These are phyloP conservation scores for Pythium phragmitis DNA, from an alignment of 352 stramenopile species.

Conservation along the genomic window DNA sequence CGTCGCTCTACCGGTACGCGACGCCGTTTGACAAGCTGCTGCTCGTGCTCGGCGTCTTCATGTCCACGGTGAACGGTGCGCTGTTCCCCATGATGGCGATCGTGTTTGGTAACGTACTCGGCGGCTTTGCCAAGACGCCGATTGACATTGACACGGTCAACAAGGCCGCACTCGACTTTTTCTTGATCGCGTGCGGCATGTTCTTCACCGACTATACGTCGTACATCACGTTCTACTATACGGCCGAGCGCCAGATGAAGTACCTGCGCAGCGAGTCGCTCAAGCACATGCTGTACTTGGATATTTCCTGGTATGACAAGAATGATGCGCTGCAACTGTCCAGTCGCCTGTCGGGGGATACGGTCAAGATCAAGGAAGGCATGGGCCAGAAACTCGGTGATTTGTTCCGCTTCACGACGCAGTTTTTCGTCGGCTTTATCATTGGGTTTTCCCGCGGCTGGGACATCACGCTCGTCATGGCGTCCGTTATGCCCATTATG, in stretches of 20 bases:
- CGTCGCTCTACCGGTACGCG: constrained; percentile 8
- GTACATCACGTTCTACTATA: constrained; percentile 31
- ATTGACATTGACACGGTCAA: constrained; percentile 4
- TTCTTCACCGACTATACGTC: constrained; percentile 29
- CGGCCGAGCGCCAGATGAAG: constrained; percentile 53
- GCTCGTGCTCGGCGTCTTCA: not conserved
- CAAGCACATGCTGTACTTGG: constrained; percentile 46
- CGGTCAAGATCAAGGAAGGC: constrained; percentile 33
- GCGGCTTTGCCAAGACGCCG: constrained; percentile 3
- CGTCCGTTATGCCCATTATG: constrained; percentile 33
- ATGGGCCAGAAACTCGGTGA: constrained; percentile 44
- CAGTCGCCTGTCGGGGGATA: constrained; percentile 23
- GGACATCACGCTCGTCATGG: constrained; percentile 40
- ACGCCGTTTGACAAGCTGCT: not conserved
- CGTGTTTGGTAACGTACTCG: constrained; percentile 6
- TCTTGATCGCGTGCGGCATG: constrained; percentile 24
- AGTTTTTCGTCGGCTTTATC: constrained; percentile 33
- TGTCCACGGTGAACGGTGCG: not conserved
- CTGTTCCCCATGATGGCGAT: constrained; percentile 3
- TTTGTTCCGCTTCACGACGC: constrained; percentile 25
- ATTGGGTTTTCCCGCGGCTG: constrained; percentile 40
- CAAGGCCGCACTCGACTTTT: constrained; percentile 18
- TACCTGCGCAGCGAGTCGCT: constrained; percentile 31
- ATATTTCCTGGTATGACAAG: constrained; percentile 49
- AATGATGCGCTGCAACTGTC: constrained; percentile 27